Evolutionary conservation across 2,329 filamentous ascomycete species (phyloP).

Genomic region (Trichoderma lentiforme): DNA sequence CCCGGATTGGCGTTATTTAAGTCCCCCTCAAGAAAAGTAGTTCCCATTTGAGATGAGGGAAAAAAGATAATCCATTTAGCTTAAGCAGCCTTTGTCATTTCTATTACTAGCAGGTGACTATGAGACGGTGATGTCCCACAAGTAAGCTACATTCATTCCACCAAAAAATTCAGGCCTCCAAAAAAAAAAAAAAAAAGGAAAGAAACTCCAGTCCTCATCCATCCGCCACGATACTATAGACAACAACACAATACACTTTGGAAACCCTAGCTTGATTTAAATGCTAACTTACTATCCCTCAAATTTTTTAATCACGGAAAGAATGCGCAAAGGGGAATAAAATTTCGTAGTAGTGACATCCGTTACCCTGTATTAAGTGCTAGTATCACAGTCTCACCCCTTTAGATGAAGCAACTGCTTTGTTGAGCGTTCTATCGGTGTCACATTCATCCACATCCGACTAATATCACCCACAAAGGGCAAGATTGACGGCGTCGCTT

Average conservation of each 20-base stretch:
- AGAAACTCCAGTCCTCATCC: too few relatives aligned
- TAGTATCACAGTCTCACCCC: background rate
- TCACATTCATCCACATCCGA: background rate
- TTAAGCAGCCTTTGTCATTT: background rate
- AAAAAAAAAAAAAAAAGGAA: background rate
- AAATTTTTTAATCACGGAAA: background rate
- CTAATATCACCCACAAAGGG: background rate
- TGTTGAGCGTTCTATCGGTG: background rate
- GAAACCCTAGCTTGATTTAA: background rate
- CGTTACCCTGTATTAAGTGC: background rate
- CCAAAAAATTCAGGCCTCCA: background rate
- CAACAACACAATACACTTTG: background rate
- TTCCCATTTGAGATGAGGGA: background rate
- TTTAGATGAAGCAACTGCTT: background rate
- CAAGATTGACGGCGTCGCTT: background rate
- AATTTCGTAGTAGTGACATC: background rate
- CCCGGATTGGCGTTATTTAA: background rate
- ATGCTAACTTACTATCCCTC: background rate
- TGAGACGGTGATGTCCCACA: background rate
- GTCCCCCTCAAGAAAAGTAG: background rate
- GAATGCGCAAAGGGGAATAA: background rate
- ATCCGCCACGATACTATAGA: background rate
- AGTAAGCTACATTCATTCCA: background rate
- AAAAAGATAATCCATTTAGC: background rate
- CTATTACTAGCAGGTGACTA: background rate